These are phyloP conservation scores for Sarcodon aspratus DNA, from an alignment of 768 basidiomycete genomes.

Conservation along the genomic window DNA sequence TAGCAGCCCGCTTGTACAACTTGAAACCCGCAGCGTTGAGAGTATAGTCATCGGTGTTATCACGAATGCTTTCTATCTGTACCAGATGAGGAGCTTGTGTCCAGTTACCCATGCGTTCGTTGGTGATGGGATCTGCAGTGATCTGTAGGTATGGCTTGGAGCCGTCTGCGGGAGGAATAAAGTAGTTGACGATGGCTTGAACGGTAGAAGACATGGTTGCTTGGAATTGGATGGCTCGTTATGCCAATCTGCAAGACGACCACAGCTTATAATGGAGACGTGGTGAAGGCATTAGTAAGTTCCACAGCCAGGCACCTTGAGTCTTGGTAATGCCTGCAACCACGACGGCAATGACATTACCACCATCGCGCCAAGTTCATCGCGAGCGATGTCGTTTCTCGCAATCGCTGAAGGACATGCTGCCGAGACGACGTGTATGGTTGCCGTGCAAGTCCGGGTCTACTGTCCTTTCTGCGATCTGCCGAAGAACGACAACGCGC, in stretches of 20 bases:
- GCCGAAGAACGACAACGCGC: background rate
- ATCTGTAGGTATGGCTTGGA: conserved; percentile 26
- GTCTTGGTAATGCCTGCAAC: too few species aligned
- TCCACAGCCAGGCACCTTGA: too few species aligned
- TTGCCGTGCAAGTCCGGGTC: too few species aligned
- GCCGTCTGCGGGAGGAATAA: conserved; percentile 25
- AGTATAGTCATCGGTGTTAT: conserved; percentile 14
- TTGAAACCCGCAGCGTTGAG: conserved; percentile 34
- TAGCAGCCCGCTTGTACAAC: conserved; percentile 20
- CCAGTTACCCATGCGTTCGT: background rate
- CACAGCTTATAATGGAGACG: too few species aligned
- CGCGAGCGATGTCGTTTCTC: too few species aligned
- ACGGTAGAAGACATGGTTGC: conserved; percentile 2
- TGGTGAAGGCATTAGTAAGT: too few species aligned
- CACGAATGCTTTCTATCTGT: conserved; percentile 19
- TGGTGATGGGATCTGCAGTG: conserved; percentile 22
- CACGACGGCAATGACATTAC: too few species aligned
- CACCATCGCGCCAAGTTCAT: too few species aligned
- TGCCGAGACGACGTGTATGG: too few species aligned
- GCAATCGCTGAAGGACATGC: too few species aligned
- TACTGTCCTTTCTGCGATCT: background rate
- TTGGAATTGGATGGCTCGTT: too few species aligned
- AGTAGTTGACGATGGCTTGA: conserved; percentile 21
- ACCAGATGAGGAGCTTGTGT: conserved; percentile 17
- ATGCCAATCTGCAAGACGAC: too few species aligned